phyloP scores from a whole-genome alignment of 306 rosid genomes.

The Fagus crenata region DNA sequence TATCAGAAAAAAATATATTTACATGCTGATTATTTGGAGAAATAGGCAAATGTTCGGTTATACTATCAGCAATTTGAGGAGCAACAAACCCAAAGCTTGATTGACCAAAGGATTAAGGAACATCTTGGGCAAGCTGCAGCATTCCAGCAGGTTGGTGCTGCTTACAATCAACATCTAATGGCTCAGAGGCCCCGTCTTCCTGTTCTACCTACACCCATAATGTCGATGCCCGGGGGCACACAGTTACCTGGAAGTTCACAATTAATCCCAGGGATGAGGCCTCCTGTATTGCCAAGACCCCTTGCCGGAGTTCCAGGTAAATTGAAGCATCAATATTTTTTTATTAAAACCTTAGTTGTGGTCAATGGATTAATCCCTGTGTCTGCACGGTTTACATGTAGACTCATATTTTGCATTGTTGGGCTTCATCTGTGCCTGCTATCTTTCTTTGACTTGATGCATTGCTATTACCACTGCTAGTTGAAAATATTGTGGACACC shows the following conservation, averaged over 20 bases:
- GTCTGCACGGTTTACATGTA: background rate
- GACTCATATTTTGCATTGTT: background rate
- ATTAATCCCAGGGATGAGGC: slow-evolving; percentile 70
- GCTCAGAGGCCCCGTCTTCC: slow-evolving; percentile 80
- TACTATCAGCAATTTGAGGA: too few relatives aligned
- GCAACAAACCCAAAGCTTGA: slow-evolving; percentile 43
- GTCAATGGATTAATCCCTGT: background rate
- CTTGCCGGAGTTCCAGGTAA: slow-evolving; percentile 72
- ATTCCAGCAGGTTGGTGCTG: slow-evolving; percentile 86
- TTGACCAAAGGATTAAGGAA: slow-evolving; percentile 94
- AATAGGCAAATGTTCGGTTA: too few relatives aligned
- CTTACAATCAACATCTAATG: slow-evolving; percentile 74
- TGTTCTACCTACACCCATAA: slow-evolving; percentile 66
- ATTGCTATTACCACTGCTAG: background rate
- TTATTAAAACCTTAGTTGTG: background rate
- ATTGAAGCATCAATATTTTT: background rate
- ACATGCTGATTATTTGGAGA: too few relatives aligned
- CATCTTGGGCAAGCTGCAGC: slow-evolving; percentile 95
- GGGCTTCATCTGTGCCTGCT: background rate
- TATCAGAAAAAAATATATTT: too few relatives aligned
- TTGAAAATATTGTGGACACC: background rate
- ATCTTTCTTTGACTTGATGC: background rate
- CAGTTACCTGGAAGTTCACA: slow-evolving; percentile 51
- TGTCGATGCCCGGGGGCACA: slow-evolving; percentile 25
- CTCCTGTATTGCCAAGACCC: slow-evolving; percentile 86